Conservation (phyloP, 2,329 filamentous ascomycete genomes). For the Fusarium sambucinum region DNA sequence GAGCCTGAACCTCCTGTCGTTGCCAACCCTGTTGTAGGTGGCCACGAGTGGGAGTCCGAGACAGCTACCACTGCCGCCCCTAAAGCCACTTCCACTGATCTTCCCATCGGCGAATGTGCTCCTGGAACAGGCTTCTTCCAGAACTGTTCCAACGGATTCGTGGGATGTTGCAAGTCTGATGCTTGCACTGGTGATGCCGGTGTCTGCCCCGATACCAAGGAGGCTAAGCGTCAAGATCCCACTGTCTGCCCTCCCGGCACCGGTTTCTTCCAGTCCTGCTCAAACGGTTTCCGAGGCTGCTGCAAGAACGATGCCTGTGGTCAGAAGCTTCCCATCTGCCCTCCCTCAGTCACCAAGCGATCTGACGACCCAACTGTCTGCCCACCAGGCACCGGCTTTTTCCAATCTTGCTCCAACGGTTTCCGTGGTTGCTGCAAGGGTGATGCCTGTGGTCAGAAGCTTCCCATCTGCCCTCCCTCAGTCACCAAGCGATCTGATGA, state of each 20-base stretch:
- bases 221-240: neutral
- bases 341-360: conserved; percentile 1
- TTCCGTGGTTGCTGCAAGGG: conserved; percentile 29
- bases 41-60: neutral
- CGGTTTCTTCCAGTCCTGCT: conserved; percentile 28
- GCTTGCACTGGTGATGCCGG: conserved; percentile 22
- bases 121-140: conserved; percentile 23
- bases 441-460: conserved; percentile 10
- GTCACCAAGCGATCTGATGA: neutral
- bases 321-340: conserved; percentile 6
- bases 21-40: neutral
- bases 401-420: conserved; percentile 29
- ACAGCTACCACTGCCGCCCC: neutral
- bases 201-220: conserved; percentile 9
- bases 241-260: conserved; percentile 11
- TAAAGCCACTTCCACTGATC: neutral
- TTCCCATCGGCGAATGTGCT: conserved; percentile 8
- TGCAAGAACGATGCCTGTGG: conserved; percentile 29
- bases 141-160: conserved; percentile 24
- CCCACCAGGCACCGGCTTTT: conserved; percentile 11
- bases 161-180: conserved; percentile 25
- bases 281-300: conserved; percentile 30
- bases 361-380: conserved; percentile 18
- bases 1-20: conserved; percentile 1
- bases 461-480: conserved; percentile 3